phyloP scores from a whole-genome alignment of 768 basidiomycete genomes.

The Tricholoma flavovirens region DNA sequence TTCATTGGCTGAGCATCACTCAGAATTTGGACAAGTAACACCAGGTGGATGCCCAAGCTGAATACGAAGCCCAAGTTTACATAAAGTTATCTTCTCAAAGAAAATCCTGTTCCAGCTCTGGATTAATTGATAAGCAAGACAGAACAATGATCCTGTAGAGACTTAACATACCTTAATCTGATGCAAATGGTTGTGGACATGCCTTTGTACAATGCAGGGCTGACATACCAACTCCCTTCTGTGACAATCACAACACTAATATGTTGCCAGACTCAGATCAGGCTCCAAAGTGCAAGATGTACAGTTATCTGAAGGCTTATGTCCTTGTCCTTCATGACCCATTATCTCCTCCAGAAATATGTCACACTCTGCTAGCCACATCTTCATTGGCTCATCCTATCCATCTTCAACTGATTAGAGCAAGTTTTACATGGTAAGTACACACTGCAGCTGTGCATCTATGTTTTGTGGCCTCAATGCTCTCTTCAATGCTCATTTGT shows the following conservation, averaged over 20 bases:
- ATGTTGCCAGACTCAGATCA: neutral
- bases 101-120: constrained; percentile 9
- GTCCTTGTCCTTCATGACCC: constrained; percentile 8
- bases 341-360: constrained; percentile 10
- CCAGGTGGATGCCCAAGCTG: constrained; percentile 9
- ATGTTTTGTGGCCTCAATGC: neutral
- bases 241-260: constrained; percentile 7
- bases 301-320: neutral
- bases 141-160: neutral
- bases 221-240: constrained; percentile 2
- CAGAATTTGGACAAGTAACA: constrained; percentile 16
- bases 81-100: neutral
- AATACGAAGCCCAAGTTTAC: neutral
- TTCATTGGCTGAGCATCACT: constrained; percentile 16
- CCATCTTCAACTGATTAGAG: too few relatives aligned
- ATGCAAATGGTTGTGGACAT: constrained; percentile 1
- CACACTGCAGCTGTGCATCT: constrained; percentile 4
- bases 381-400: constrained; percentile 8
- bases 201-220: constrained; percentile 1
- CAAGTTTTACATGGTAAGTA: too few relatives aligned
- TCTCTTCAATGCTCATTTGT: neutral
- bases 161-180: neutral
- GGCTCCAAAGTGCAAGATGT: neutral
- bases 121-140: neutral
- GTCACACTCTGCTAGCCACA: constrained; percentile 6